Percentiles rank a stretch among this genome's conserved stretches.
Evolutionary conservation across 305 asterid species (phyloP).

Genomic region (Euphrasia arctica): DNA sequence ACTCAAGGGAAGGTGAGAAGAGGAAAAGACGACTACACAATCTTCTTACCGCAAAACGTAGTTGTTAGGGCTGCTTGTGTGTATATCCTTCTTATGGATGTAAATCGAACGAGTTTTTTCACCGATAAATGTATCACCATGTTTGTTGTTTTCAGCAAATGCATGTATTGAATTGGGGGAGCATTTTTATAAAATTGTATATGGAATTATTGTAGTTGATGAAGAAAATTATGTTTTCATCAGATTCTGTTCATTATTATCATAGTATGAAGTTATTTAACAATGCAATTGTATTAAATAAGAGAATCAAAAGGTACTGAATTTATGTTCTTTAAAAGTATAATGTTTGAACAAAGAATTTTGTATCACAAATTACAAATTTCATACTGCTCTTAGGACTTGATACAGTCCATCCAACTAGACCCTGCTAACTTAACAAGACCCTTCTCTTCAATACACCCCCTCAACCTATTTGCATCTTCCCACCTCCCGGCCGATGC

Average conservation of each 20-base stretch:
- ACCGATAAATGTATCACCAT: neutral
- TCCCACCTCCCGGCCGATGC: constrained; percentile 83
- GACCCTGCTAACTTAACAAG: constrained; percentile 58
- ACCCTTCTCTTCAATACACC: constrained; percentile 44
- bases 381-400: neutral
- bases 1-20: constrained; percentile 43
- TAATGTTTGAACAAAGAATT: neutral
- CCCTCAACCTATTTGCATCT: constrained; percentile 66
- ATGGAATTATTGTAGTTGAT: constrained; percentile 12
- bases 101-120: constrained; percentile 18
- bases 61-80: constrained; percentile 11
- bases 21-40: neutral
- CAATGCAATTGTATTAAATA: too few species aligned
- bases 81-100: constrained; percentile 28
- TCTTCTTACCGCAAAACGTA: constrained; percentile 19
- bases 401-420: constrained; percentile 56
- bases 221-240: neutral
- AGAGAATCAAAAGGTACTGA: too few species aligned
- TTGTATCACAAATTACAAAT: too few species aligned
- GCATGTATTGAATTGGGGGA: constrained; percentile 8
- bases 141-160: neutral
- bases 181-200: neutral
- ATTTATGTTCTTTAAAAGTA: too few species aligned
- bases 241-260: too few species aligned
- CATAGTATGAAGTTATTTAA: too few species aligned